Conservation (phyloP, 495 filamentous ascomycete genomes). For the Lasiosphaeriaceae sp. region DNA sequence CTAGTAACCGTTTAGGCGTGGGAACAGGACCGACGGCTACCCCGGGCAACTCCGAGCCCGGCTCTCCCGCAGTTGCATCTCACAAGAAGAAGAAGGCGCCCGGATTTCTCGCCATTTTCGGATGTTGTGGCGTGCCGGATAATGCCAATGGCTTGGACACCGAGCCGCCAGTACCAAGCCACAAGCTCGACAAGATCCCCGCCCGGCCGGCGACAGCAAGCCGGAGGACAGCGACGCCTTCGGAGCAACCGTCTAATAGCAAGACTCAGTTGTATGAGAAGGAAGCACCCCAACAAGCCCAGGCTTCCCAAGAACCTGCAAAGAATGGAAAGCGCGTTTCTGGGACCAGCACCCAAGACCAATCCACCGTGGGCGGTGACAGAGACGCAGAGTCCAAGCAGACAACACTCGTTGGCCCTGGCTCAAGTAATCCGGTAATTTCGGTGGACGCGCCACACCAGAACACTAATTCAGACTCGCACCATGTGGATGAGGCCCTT, state of each 20-base stretch:
- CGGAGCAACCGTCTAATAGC: slow-evolving; percentile 51
- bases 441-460: slow-evolving; percentile 44
- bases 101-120: slow-evolving; percentile 67
- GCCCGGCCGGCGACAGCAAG: slow-evolving; percentile 50
- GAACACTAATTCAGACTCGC: slow-evolving; percentile 14
- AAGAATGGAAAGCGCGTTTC: slow-evolving; percentile 42
- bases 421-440: slow-evolving; percentile 36
- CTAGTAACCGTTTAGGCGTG: slow-evolving; percentile 44
- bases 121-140: slow-evolving; percentile 71
- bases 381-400: slow-evolving; percentile 46
- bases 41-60: slow-evolving; percentile 41
- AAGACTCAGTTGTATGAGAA: slow-evolving; percentile 46
- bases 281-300: slow-evolving; percentile 30
- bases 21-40: slow-evolving; percentile 45
- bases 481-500: slow-evolving; percentile 24
- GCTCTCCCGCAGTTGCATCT: slow-evolving; percentile 39
- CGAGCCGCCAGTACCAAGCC: slow-evolving; percentile 58
- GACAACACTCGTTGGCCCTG: slow-evolving; percentile 36
- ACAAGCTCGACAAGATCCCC: slow-evolving; percentile 58
- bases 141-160: slow-evolving; percentile 60
- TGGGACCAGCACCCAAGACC: slow-evolving; percentile 40
- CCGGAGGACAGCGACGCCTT: slow-evolving; percentile 49
- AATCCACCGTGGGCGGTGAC: slow-evolving; percentile 38
- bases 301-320: slow-evolving; percentile 25
- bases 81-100: slow-evolving; percentile 61